Conservation (phyloP, 306 rosid genomes). For the Prunus persica region Prunus_persica_NCBIv2 NC_034010.1:22630001-22630500, state of each 20-base stretch:
- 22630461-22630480: not conserved
- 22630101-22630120: conserved; percentile 15
- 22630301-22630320: conserved; percentile 37
- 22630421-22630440: conserved; percentile 41
- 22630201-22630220: conserved; percentile 17
- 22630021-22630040: too few relatives aligned
- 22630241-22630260: conserved; percentile 8
- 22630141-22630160: conserved; percentile 34
- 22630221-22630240: not conserved
- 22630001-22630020: too few relatives aligned
- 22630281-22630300: conserved; percentile 31
- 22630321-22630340: conserved; percentile 38
- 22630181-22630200: not conserved
- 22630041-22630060: conserved; percentile 9
- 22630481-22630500: not conserved
- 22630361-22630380: conserved; percentile 44
- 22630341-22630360: conserved; percentile 30
- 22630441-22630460: conserved; percentile 16
- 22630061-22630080: conserved; percentile 29
- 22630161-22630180: conserved; percentile 15
- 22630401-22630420: conserved; percentile 30
- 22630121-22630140: conserved; percentile 28
- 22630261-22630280: conserved; percentile 36
- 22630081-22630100: conserved; percentile 30
- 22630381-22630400: conserved; percentile 42